Base-by-base conservation (phyloP, 805 yeast genomes). In the Starmerella riodocensis region DNA sequence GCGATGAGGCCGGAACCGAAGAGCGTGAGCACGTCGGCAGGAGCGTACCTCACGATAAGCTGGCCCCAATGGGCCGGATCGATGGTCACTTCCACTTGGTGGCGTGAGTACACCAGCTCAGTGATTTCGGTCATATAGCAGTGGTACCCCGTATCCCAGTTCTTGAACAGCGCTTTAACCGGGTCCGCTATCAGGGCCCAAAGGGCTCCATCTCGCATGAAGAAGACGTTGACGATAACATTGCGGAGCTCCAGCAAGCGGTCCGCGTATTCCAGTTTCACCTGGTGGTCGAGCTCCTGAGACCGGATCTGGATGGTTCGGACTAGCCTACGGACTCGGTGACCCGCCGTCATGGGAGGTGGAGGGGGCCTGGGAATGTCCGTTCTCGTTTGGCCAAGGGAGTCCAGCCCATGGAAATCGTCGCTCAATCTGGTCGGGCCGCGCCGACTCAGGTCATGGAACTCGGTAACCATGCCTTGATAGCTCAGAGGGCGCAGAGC, bases 181-280 rank as follows among this genome's bases (percentile, higher is more conserved):
- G 17, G 28, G 6, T 44, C 48, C 9, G 20, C 21, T 7, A 41
- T 26, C 4, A 16, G 28, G 22, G 42, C 32, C 48, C 48, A 45
- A 4, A 39, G 13, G n/a, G 18, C 4, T 3, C 46, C 46, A 18
- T 45, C 36, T 8, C 27, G 18, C 20, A 41, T 31, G 3, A 39
- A 17, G 25, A 18, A 45, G 12, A 45, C 34, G 11, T 26, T 42
- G 5, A 19, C 20, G 4, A 45, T 28, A 3, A 39, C 22, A 2
- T 22, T 16, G 7, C 21, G 28, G 8, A 34, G 23, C 7, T 17
- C 28, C 1, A 6, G 4, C 9, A 43, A 21, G 9, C 40, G 37
- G 12, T 8, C n/a, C 6, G 2, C 9, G 4, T 40, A 13, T 9
- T 19, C 32, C 27, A 17, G 12, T 21, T 35, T 38, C 7, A 18